Evolutionary conservation across 2,329 filamentous ascomycete genomes (phyloP), one percentile per base, ranked within the genome.

Genomic region (Delphinella strobiligena): DNA sequence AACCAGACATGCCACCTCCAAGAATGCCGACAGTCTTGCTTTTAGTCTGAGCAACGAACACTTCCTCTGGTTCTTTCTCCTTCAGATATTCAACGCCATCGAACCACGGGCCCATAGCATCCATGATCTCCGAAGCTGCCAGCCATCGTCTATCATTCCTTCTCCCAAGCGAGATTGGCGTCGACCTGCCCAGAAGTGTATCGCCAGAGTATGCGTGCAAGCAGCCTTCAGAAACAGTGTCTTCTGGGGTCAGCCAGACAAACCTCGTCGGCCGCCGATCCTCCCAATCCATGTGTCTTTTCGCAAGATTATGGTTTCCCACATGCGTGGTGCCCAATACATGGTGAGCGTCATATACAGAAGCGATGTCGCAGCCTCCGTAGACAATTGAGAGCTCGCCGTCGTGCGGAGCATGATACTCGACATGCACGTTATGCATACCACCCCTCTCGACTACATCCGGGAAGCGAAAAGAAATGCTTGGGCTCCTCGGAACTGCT

Each of bases 1-100:
- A 55, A 0, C 78, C 78, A 2, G 73, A 63, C 69, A 81, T 80
- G 5, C 78, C 78, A 10, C 70, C 78, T 12, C 78, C 78, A 4
- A 81, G 61, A 34, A 82, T 81, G 37, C 68, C 78, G 45, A 82
- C 67, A 34, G 56, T 62, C 54, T 76, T 77, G 45, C 56, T 61
- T 60, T 80, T 80, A 22, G 69, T 68, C 5, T 64, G 56, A 3
- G 62, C 55, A 4, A 71, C 72, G 45, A 75, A 72, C 0, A 72
- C 63, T 5, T 64, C 57, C 34, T 64, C 63, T 12, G 72, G 65
- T 45, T 74, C 61, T 49, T 73, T 75, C 18, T 66, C 61, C 45
- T 72, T 55, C 31, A 80, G 64, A 41, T 75, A 67, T 37, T 64
- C 67, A 14, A 80, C 76, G 11, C 75, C 76, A 50, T 80, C 73